phyloP scores from a whole-genome alignment of 805 yeast species.

The Zygoascus biomembranicola region DNA sequence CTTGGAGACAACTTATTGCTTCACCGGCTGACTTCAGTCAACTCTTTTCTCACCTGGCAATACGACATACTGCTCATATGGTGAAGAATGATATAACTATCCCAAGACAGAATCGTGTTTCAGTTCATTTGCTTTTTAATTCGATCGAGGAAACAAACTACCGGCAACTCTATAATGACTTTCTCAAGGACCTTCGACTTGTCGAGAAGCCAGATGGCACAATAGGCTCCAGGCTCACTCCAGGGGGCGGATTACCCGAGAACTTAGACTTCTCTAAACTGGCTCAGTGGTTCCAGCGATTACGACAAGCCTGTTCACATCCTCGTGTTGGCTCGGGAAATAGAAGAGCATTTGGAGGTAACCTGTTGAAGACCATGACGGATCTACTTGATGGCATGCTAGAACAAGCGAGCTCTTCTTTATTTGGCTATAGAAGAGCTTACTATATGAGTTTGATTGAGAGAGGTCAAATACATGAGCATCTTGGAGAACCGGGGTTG shows the following conservation, averaged over 20 bases:
- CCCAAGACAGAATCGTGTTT: slow-evolving; percentile 68
- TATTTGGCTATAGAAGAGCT: slow-evolving; percentile 41
- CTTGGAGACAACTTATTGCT: slow-evolving; percentile 35
- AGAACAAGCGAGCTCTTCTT: slow-evolving; percentile 43
- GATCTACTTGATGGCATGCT: slow-evolving; percentile 63
- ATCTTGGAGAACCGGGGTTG: slow-evolving; percentile 38
- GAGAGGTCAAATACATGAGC: slow-evolving; percentile 64
- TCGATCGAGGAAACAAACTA: slow-evolving; percentile 83
- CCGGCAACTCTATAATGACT: slow-evolving; percentile 51
- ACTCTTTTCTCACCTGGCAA: slow-evolving; percentile 46
- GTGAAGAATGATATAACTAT: slow-evolving; percentile 67
- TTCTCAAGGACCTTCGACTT: slow-evolving; percentile 45
- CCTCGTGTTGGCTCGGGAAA: slow-evolving; percentile 35
- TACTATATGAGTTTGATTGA: slow-evolving; percentile 41
- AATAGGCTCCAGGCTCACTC: background rate
- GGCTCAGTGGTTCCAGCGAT: slow-evolving; percentile 56
- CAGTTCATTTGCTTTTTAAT: slow-evolving; percentile 67
- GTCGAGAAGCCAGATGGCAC: slow-evolving; percentile 4
- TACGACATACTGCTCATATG: slow-evolving; percentile 80
- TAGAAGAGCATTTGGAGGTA: slow-evolving; percentile 24
- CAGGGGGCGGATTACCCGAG: background rate
- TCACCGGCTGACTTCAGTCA: slow-evolving; percentile 37
- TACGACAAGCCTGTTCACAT: slow-evolving; percentile 80
- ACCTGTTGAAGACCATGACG: slow-evolving; percentile 44
- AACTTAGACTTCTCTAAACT: slow-evolving; percentile 31